Conservation (phyloP, 148 eudicot genomes). For the Amaranthus palmeri region DNA sequence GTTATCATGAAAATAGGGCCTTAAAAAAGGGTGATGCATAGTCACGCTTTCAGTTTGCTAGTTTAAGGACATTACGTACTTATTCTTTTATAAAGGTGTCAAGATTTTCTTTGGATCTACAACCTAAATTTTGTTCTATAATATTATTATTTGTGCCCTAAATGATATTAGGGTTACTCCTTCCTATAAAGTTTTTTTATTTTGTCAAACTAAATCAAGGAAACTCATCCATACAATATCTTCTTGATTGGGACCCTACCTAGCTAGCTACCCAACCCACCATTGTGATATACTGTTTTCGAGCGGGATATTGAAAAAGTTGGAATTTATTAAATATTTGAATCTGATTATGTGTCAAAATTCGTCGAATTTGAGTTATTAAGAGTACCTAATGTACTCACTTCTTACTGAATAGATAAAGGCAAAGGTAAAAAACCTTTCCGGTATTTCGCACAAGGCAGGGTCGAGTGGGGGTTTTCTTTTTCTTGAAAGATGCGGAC, state of each 20-base stretch:
- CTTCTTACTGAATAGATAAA: too few relatives aligned
- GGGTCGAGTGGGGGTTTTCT: too few relatives aligned
- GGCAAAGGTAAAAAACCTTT: too few relatives aligned
- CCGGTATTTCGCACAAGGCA: too few relatives aligned
- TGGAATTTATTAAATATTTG: conserved; percentile 9
- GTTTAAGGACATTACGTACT: conserved; percentile 57
- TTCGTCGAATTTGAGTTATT: too few relatives aligned
- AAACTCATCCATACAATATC: conserved; percentile 49
- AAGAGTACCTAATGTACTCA: too few relatives aligned
- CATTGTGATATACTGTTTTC: background rate
- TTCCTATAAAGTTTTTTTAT: conserved; percentile 29
- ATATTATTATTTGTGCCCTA: conserved; percentile 19
- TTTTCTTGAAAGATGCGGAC: too few relatives aligned
- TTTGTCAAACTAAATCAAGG: conserved; percentile 46
- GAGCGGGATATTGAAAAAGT: background rate
- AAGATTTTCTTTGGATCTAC: conserved; percentile 43
- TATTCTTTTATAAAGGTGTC: conserved; percentile 33
- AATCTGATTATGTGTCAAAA: too few relatives aligned
- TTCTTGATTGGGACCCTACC: conserved; percentile 40
- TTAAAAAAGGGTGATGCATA: conserved; percentile 25
- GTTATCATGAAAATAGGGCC: conserved; percentile 27
- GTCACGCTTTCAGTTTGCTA: conserved; percentile 33
- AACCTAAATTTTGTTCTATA: conserved; percentile 23
- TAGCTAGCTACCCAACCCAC: background rate
- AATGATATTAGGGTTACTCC: conserved; percentile 37